Conservation (phyloP, 2,329 filamentous ascomycete species). For the Hypoxylon sp. region DNA sequence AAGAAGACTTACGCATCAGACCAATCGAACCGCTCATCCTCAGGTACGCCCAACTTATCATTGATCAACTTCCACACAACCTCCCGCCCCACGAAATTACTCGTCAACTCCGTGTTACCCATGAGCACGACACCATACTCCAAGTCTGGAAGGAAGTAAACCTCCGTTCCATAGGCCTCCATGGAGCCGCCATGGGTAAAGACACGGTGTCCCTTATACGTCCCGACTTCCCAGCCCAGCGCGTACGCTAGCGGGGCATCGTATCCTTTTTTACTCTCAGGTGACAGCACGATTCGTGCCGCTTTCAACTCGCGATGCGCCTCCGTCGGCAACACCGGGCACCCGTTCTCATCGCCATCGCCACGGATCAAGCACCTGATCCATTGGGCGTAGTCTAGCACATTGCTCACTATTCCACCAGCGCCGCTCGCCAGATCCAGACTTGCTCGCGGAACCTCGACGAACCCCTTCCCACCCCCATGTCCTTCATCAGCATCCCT, state of each 20-base stretch:
- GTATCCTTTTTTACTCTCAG: slow-evolving; percentile 43
- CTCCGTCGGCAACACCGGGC: slow-evolving; percentile 53
- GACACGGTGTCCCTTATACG: slow-evolving; percentile 61
- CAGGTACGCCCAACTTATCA: slow-evolving; percentile 56
- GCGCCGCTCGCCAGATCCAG: slow-evolving; percentile 57
- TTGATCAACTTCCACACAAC: slow-evolving; percentile 60
- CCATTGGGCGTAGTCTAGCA: slow-evolving; percentile 68
- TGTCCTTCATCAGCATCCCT: slow-evolving; percentile 6
- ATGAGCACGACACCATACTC: slow-evolving; percentile 61
- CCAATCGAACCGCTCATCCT: slow-evolving; percentile 57
- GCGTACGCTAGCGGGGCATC: slow-evolving; percentile 58
- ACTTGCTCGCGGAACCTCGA: slow-evolving; percentile 48
- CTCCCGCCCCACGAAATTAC: slow-evolving; percentile 55
- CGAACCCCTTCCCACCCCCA: slow-evolving; percentile 37
- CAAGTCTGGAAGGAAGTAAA: slow-evolving; percentile 62
- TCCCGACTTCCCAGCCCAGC: slow-evolving; percentile 58
- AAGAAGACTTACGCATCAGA: slow-evolving; percentile 50
- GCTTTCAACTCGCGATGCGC: slow-evolving; percentile 55
- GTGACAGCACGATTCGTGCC: slow-evolving; percentile 52
- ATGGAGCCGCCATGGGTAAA: slow-evolving; percentile 62
- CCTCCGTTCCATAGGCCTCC: slow-evolving; percentile 60
- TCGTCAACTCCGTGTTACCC: slow-evolving; percentile 61
- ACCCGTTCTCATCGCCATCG: slow-evolving; percentile 46
- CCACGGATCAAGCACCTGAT: slow-evolving; percentile 61
- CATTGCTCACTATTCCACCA: slow-evolving; percentile 62